Evolutionary conservation across 768 basidiomycete genomes (phyloP).

Genomic region (Pholiota conissans): DNA sequence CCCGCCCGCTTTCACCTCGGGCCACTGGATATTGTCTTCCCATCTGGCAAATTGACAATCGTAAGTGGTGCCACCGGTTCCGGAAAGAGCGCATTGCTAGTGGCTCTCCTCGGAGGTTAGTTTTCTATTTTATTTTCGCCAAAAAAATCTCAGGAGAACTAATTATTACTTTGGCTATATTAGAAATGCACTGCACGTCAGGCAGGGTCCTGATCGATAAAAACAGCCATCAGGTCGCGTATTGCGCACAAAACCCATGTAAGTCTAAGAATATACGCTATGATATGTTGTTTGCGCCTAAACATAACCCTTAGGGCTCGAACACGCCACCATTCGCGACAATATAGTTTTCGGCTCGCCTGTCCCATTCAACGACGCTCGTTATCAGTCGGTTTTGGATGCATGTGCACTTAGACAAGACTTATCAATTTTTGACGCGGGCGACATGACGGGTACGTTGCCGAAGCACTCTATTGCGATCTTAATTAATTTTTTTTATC

Average conservation of each 20-base stretch:
- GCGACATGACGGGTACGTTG: slow-evolving; percentile 68
- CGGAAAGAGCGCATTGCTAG: slow-evolving; percentile 66
- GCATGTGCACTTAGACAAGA: slow-evolving; percentile 77
- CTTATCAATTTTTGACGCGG: slow-evolving; percentile 69
- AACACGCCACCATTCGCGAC: slow-evolving; percentile 79
- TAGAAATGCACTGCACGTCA: slow-evolving; percentile 60
- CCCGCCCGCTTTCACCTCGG: slow-evolving; percentile 53
- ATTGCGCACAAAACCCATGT: slow-evolving; percentile 70
- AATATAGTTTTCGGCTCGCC: slow-evolving; percentile 76
- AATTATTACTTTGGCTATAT: neutral
- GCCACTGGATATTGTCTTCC: slow-evolving; percentile 58
- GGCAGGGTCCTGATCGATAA: slow-evolving; percentile 60
- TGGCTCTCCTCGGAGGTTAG: slow-evolving; percentile 66
- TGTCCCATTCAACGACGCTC: slow-evolving; percentile 55
- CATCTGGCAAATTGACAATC: slow-evolving; percentile 54
- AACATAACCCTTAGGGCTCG: slow-evolving; percentile 51
- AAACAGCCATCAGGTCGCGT: slow-evolving; percentile 59
- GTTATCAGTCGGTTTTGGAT: slow-evolving; percentile 68
- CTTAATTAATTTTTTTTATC: neutral
- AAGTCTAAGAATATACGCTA: slow-evolving; percentile 15
- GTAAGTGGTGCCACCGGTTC: slow-evolving; percentile 68
- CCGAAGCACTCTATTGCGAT: neutral
- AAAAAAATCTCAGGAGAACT: slow-evolving; percentile 1
- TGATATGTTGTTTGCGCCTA: neutral
- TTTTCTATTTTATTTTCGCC: slow-evolving; percentile 4